These are phyloP conservation scores for Yamadazyma phyllophila DNA, from an alignment of 805 yeast species.

Conservation along the genomic window DNA sequence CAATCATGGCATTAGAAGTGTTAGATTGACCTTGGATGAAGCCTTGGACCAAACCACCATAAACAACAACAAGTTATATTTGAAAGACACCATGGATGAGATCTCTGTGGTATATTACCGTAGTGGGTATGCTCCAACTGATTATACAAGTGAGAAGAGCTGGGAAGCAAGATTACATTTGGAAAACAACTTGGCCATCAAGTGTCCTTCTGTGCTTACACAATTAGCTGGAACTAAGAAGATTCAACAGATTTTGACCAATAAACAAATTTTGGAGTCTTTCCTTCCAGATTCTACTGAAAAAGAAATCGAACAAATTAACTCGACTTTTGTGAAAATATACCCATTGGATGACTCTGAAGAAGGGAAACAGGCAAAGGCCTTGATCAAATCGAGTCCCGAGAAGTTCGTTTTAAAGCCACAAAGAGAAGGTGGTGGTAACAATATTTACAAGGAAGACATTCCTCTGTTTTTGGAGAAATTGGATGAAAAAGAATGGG, in stretches of 20 bases:
- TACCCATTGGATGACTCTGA: conserved; percentile 78
- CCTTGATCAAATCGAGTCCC: conserved; percentile 56
- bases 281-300: conserved; percentile 40
- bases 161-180: conserved; percentile 77
- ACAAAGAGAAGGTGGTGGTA: conserved; percentile 99
- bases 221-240: conserved; percentile 94
- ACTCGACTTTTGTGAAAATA: conserved; percentile 77
- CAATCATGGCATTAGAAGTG: conserved; percentile 55
- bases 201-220: conserved; percentile 86
- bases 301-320: conserved; percentile 31
- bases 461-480: conserved; percentile 70
- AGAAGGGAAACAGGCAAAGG: conserved; percentile 60
- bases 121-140: conserved; percentile 84
- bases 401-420: conserved; percentile 85
- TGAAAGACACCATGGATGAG: conserved; percentile 59
- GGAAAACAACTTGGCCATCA: conserved; percentile 77
- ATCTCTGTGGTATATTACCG: conserved; percentile 88
- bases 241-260: conserved; percentile 84
- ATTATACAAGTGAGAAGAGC: conserved; percentile 60
- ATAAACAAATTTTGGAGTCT: conserved; percentile 43
- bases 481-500: conserved; percentile 73
- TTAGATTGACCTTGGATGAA: conserved; percentile 66
- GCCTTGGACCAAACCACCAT: conserved; percentile 44
- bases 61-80: conserved; percentile 47
- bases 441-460: conserved; percentile 83